A percentile compares a stretch with the other conserved stretches of the same genome.
Evolutionary conservation across 176 grass and related monocot species (phyloP).

Genomic region (Coix lacrymajobi): DNA sequence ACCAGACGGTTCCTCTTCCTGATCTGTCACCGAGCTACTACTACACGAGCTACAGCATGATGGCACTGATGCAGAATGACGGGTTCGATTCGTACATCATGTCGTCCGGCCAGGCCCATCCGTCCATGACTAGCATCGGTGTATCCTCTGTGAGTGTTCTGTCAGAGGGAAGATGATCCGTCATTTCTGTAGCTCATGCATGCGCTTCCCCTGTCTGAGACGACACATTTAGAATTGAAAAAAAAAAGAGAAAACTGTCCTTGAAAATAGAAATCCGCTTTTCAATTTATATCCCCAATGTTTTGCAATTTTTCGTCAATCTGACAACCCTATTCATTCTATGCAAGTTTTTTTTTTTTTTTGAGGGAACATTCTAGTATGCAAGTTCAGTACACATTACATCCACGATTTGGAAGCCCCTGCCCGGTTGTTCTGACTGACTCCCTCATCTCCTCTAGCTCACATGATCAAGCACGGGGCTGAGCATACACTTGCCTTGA

Average conservation of each 20-base stretch:
- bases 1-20: background rate
- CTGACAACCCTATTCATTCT: too few species aligned
- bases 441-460: too few species aligned
- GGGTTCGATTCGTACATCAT: background rate
- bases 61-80: background rate
- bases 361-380: too few species aligned
- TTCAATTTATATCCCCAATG: background rate
- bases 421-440: too few species aligned
- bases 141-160: background rate
- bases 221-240: background rate
- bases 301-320: background rate
- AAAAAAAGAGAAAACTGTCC: background rate
- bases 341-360: too few species aligned
- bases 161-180: constrained; percentile 1
- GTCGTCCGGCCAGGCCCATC: background rate
- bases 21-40: background rate
- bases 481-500: too few species aligned
- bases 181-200: background rate
- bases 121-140: background rate
- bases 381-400: too few species aligned
- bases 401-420: too few species aligned
- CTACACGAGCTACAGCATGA: constrained; percentile 10
- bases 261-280: background rate
- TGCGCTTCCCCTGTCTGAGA: too few species aligned
- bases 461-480: too few species aligned